Evolutionary conservation across 2,329 filamentous ascomycete species (phyloP).

Genomic region (Neonectria ditissima): DNA sequence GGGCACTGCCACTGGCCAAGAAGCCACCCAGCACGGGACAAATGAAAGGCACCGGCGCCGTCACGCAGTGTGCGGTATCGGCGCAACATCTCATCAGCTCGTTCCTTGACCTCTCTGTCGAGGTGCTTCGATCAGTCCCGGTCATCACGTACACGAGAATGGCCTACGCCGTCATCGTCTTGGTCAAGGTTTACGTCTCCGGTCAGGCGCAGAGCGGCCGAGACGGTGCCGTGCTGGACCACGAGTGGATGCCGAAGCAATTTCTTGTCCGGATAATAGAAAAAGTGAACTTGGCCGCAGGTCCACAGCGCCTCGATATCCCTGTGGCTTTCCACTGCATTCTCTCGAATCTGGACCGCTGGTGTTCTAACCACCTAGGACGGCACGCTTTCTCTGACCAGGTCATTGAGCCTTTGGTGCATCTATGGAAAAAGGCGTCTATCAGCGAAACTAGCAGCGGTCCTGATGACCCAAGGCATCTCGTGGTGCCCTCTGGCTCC

Average conservation of each 20-base stretch:
- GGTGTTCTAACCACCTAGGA: constrained; percentile 9
- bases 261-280: constrained; percentile 7
- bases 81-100: constrained; percentile 9
- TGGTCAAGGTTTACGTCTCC: constrained; percentile 25
- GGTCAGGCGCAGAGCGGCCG: neutral
- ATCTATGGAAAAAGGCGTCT: constrained; percentile 1
- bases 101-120: constrained; percentile 7
- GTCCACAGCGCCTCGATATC: neutral
- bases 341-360: constrained; percentile 11
- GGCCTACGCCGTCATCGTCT: constrained; percentile 15
- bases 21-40: neutral
- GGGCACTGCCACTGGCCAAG: neutral
- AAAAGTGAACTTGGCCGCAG: neutral
- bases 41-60: neutral
- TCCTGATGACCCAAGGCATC: neutral
- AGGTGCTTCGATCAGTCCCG: constrained; percentile 8
- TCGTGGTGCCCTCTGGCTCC: neutral
- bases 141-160: constrained; percentile 28
- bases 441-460: neutral
- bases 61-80: constrained; percentile 9
- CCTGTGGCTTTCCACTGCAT: constrained; percentile 15
- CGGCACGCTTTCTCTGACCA: constrained; percentile 5
- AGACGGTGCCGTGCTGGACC: neutral
- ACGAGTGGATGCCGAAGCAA: neutral
- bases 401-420: constrained; percentile 21